phyloP scores from a whole-genome alignment of 2,329 filamentous ascomycete species.

The Aspergillus niger region DNA sequence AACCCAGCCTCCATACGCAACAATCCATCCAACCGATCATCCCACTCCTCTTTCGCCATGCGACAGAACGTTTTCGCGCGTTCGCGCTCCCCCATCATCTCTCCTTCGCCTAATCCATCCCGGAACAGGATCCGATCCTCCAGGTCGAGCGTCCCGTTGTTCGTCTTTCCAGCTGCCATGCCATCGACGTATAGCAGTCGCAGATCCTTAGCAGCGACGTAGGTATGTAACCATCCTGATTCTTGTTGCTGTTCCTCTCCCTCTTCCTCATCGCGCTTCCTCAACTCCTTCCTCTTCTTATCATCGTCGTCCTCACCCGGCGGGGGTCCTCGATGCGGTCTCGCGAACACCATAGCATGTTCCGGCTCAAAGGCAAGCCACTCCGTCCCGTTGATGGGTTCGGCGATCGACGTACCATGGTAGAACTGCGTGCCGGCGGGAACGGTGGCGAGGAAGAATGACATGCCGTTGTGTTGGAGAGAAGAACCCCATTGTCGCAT shows the following conservation, averaged over 20 bases:
- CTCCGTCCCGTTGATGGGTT: slow-evolving; percentile 58
- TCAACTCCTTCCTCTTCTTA: neutral
- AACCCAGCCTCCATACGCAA: slow-evolving; percentile 71
- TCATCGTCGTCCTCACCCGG: slow-evolving; percentile 7
- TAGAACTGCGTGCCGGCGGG: slow-evolving; percentile 67
- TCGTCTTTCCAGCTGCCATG: slow-evolving; percentile 66
- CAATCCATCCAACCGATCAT: slow-evolving; percentile 60
- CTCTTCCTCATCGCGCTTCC: neutral
- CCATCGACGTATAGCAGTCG: slow-evolving; percentile 70
- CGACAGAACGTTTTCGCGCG: slow-evolving; percentile 62
- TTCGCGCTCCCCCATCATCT: slow-evolving; percentile 44
- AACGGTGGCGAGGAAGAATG: slow-evolving; percentile 66
- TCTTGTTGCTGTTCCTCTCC: neutral
- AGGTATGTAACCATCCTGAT: slow-evolving; percentile 66
- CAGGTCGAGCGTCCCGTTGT: slow-evolving; percentile 66
- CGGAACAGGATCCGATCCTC: slow-evolving; percentile 65
- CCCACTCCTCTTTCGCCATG: slow-evolving; percentile 53
- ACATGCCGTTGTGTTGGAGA: slow-evolving; percentile 74
- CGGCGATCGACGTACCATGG: slow-evolving; percentile 58
- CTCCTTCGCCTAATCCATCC: slow-evolving; percentile 20
- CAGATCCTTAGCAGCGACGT: slow-evolving; percentile 59
- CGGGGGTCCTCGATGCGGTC: slow-evolving; percentile 13
- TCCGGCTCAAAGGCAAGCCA: slow-evolving; percentile 79
- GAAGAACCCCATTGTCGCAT: slow-evolving; percentile 75
- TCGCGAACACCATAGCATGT: slow-evolving; percentile 68